These are phyloP conservation scores for Heimioporus punctisporus DNA, from an alignment of 1,284 basidiomycete genomes.

Conservation along the genomic window DNA sequence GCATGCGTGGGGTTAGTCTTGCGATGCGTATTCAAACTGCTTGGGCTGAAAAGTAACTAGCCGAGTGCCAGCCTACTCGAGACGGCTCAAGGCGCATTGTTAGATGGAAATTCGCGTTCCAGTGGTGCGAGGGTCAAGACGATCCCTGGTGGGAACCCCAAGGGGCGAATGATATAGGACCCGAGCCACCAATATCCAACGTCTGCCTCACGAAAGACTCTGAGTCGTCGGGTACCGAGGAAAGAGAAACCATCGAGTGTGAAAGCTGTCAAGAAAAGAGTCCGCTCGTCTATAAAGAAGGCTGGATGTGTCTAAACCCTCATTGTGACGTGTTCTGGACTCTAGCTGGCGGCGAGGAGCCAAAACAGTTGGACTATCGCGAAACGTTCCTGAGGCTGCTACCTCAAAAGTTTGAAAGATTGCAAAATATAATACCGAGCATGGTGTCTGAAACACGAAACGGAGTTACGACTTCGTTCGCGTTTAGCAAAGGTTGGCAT, in stretches of 20 bases:
- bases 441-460: conserved; percentile 20
- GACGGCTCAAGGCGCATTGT: conserved; percentile 53
- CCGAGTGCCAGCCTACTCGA: conserved; percentile 58
- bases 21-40: conserved; percentile 1
- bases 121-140: conserved; percentile 75
- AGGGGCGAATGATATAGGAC: background rate
- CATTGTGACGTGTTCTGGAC: conserved; percentile 59
- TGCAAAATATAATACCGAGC: conserved; percentile 38
- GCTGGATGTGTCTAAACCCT: conserved; percentile 66
- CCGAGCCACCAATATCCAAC: background rate
- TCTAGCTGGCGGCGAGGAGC: conserved; percentile 22
- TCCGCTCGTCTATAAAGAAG: conserved; percentile 53
- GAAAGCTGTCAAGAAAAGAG: conserved; percentile 43
- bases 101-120: conserved; percentile 78
- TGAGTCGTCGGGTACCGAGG: too few relatives aligned
- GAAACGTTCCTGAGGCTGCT: conserved; percentile 45
- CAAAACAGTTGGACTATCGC: conserved; percentile 47
- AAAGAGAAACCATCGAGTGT: conserved; percentile 8
- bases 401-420: conserved; percentile 19
- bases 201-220: background rate
- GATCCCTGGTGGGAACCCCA: conserved; percentile 29
- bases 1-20: conserved; percentile 67
- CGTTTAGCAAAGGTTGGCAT: conserved; percentile 70
- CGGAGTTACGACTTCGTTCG: conserved; percentile 49
- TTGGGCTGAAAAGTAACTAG: conserved; percentile 42